Evolutionary conservation across 192 early-diverging fungal genomes (phyloP).

Genomic region (Umbelopsis ramanniana): DNA sequence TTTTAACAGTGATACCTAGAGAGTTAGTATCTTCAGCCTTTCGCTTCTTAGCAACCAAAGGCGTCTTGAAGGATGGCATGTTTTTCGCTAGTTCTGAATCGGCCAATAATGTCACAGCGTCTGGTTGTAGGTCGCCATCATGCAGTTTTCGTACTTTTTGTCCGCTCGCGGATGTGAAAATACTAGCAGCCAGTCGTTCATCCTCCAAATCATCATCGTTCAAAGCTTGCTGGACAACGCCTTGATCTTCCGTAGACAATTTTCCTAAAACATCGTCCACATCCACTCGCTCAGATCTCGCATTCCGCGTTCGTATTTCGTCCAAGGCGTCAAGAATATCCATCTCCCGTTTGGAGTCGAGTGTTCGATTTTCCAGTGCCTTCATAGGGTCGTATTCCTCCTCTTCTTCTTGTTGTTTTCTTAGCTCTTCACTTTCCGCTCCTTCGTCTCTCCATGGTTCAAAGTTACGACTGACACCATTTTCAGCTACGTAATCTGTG

Average conservation of each 20-base stretch:
- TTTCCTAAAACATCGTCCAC: conserved; percentile 65
- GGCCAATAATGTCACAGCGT: conserved; percentile 39
- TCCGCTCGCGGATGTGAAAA: conserved; percentile 72
- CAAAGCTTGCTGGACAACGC: conserved; percentile 31
- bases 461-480: conserved; percentile 93
- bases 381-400: conserved; percentile 96
- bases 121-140: conserved; percentile 46
- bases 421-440: conserved; percentile 57
- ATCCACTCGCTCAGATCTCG: conserved; percentile 77
- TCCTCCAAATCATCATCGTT: conserved; percentile 61
- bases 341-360: conserved; percentile 96
- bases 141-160: conserved; percentile 62
- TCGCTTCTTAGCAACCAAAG: conserved; percentile 21
- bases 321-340: conserved; percentile 97
- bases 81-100: conserved; percentile 13
- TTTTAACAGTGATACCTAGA: conserved; percentile 13
- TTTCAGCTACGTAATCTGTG: conserved; percentile 91
- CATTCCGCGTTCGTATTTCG: conserved; percentile 90
- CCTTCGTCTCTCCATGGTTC: conserved; percentile 89
- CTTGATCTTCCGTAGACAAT: conserved; percentile 47
- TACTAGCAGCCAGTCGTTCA: conserved; percentile 65
- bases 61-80: conserved; percentile 31
- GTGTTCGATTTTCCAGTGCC: conserved; percentile 92
- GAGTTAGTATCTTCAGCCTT: neutral
- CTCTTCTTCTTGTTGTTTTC: conserved; percentile 67